Evolutionary conservation across 1,139 yeast genomes (phyloP), one percentile per base, ranked within the genome.

Genomic region (Suhomyces guaymorum): DNA sequence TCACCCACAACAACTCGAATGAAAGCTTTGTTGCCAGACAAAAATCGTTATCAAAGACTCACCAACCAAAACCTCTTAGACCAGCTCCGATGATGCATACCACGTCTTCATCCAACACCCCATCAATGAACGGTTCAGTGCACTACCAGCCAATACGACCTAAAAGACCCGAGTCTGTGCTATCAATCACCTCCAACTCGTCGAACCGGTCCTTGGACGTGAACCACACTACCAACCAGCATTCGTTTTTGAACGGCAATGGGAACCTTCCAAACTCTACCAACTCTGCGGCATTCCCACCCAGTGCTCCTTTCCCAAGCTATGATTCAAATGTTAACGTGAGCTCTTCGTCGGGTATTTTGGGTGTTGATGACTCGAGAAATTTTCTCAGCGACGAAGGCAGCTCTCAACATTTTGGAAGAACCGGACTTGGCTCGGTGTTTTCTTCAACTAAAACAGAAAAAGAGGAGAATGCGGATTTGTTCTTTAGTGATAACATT

Each of bases 141-240:
- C 57, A 54, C 28, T 51, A 55, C 39, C 61, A 54, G 29, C 57
- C 55, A 16, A 51, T 49, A 35, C 56, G 67, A 30, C 67, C 69
- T 2, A 61, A 60, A 38, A 52, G 75, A 28, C 74, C 75, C 0
- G 72, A 68, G 43, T 64, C 73, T 41, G 73, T 66, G 8, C 45
- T 69, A 41, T 68, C 74, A 2, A 49, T 66, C 11, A 54, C 70
- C 7, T 66, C 72, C 0, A 67, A 63, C 38, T 64, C 70, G 7
- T 66, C 73, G 24, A 44, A 41, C 26, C 31, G 50, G n/a, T 44
- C 49, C 10, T 29, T 42, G 15, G 52, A 48, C 27, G 32, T 42
- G 10, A 40, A 27, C 13, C 41, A 43, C n/a, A n/a, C n/a, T 33
- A n/a, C 50, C 59, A 20, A 47, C 54, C 18, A 52, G 44, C 28